phyloP scores from a whole-genome alignment of 2,329 filamentous ascomycete species.

The Colletotrichum falcatum region DNA sequence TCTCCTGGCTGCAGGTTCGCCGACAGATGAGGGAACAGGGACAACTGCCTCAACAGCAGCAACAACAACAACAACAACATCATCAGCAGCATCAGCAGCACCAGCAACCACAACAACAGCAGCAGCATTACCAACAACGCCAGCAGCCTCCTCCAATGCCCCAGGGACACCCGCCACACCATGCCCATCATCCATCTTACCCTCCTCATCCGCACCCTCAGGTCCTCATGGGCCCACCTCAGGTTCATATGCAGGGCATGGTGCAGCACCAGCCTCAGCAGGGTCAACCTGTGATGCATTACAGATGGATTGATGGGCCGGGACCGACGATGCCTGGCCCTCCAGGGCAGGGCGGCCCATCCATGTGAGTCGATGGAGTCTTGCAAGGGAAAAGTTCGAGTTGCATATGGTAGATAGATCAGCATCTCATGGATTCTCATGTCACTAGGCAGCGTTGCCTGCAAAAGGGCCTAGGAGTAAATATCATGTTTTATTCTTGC shows the following conservation, averaged over 20 bases:
- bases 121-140: slow-evolving; percentile 33
- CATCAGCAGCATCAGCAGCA: slow-evolving; percentile 27
- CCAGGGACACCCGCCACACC: slow-evolving; percentile 7
- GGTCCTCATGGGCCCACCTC: slow-evolving; percentile 17
- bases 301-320: slow-evolving; percentile 59
- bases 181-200: slow-evolving; percentile 15
- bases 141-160: slow-evolving; percentile 9
- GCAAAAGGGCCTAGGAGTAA: no score
- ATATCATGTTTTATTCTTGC: neutral
- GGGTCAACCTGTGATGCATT: slow-evolving; percentile 47
- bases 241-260: slow-evolving; percentile 23
- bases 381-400: neutral
- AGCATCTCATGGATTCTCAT: neutral
- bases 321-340: slow-evolving; percentile 55
- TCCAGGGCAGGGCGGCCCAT: slow-evolving; percentile 15
- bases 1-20: slow-evolving; percentile 57
- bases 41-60: slow-evolving; percentile 43
- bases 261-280: slow-evolving; percentile 11
- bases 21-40: slow-evolving; percentile 50
- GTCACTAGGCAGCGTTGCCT: neutral
- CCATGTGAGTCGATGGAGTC: slow-evolving; percentile 6
- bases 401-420: neutral
- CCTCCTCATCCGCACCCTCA: slow-evolving; percentile 31
- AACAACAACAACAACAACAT: slow-evolving; percentile 43
- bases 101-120: slow-evolving; percentile 42